Base-by-base conservation (phyloP, 2,329 filamentous ascomycete species). In the Neofusicoccum umdonicola region DNA sequence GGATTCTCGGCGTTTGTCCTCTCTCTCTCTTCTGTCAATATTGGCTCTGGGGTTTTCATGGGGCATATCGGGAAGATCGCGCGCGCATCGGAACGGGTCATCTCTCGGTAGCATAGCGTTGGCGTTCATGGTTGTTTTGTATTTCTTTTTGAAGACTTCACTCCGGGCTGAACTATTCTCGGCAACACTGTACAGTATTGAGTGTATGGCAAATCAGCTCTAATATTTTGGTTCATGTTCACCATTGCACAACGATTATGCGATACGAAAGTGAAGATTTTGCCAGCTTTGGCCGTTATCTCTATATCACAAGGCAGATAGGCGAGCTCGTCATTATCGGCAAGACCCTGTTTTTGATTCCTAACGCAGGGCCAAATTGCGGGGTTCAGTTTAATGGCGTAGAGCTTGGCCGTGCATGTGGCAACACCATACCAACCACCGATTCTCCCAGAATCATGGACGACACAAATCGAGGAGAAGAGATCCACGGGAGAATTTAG, bases 21-120 rank as follows among this genome's bases (percentile, higher is more conserved):
- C 44, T 34, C 13, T 27, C n/a, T 27, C n/a, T 31, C 35, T n/a
- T 54, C 31, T 56, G 41, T 51, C n/a, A 22, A 27, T 52, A 27
- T 56, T 47, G 37, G 31, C 9, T 11, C 17, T 39, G 27, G 61
- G 27, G 12, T 45, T 35, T 35, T 13, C 17, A 47, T n/a, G 41
- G 37, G 44, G 44, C 57, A 48, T 19, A 22, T 45, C 27, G 61
- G 48, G 37, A 35, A 41, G 44, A 45, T 42, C 37, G 52, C 35
- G 62, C 34, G 39, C 35, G 44, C 35, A 51, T 45, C 17, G 35
- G 35, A 27, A 27, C 34, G 45, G 44, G 31, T 45, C 48, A 19
- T 60, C n/a, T 50, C 31, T 48, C 19, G 62, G 44, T 50, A 50
- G 62, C 62, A 64, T 64, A 64, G 62, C 62, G 62, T 57, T 50